Base-by-base conservation (phyloP, 2,329 filamentous ascomycete genomes). In the Pestalotiopsis sp. region DNA sequence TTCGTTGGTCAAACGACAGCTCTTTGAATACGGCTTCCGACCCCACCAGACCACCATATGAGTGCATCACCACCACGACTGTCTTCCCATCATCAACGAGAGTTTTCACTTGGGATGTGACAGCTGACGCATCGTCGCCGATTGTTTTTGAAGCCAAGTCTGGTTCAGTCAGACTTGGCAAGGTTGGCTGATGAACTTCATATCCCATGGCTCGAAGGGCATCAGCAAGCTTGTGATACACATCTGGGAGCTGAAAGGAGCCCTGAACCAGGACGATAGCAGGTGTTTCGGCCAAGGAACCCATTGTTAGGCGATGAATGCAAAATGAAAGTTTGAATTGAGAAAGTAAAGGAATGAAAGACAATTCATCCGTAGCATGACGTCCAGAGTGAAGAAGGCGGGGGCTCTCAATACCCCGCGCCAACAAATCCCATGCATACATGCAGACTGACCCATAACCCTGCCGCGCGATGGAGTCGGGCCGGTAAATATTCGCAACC, bases 1-100 rank as follows among this genome's bases (percentile, higher is more conserved):
- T 30, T 24, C 73, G 72, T 30, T 66, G 65, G n/a, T 26, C 35
- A 10, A 64, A 65, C 13, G 52, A 71, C 24, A 75, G 62, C 1
- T 72, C 68, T 52, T 73, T 64, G 6, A 65, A 24, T 0, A 72
- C 63, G 13, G 70, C 73, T 59, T 75, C 70, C 14, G 62, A 68
- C 22, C 73, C 70, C 3, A 74, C 70, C 2, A 74, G 68, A 2
- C 73, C 73, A 9, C 73, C 72, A 35, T 73, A 75, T 4, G 73
- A 75, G 67, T 75, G 74, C 72, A 75, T 73, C 3, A 73, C 62
- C 7, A 73, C 66, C 7, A 73, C 24, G 4, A 75, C 73, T 59
- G 65, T 68, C 3, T 52, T 60, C n/a, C 70, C 70, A 7, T 65
- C 64, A 39, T 71, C 67, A 22, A 75, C 61, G n/a, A 70, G 60